Conservation (phyloP, 2,329 filamentous ascomycete species). For the Sporothrix dimorphospora region DNA sequence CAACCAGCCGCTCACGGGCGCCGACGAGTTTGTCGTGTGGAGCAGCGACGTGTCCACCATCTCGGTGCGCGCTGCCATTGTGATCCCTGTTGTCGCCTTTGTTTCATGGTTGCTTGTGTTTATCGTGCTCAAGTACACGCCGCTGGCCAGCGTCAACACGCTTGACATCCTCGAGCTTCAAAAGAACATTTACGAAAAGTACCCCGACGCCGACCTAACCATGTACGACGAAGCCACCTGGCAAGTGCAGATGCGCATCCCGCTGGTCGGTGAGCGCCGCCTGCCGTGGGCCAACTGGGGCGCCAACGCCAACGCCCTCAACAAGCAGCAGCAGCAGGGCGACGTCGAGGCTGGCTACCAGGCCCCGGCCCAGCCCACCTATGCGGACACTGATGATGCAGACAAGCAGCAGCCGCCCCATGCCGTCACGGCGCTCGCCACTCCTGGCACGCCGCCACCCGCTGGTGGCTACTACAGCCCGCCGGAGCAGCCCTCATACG, state of each 20-base stretch:
- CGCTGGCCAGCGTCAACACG: constrained; percentile 28
- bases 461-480: constrained; percentile 6
- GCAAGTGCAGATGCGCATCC: constrained; percentile 24
- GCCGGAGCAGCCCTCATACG: constrained; percentile 19
- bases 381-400: not conserved
- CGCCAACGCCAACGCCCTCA: not conserved
- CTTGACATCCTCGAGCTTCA: constrained; percentile 33
- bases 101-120: constrained; percentile 32
- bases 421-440: not conserved
- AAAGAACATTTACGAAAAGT: constrained; percentile 32
- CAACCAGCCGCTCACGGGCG: constrained; percentile 35
- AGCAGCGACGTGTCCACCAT: constrained; percentile 37
- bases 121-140: constrained; percentile 29
- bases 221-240: constrained; percentile 29
- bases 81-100: constrained; percentile 33
- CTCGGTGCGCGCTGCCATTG: constrained; percentile 37
- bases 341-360: constrained; percentile 16
- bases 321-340: not conserved
- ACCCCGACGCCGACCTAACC: constrained; percentile 30
- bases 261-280: not conserved
- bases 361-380: not conserved
- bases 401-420: constrained; percentile 1
- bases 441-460: not conserved
- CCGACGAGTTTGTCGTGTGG: constrained; percentile 39
- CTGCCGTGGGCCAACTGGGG: constrained; percentile 21